A percentile compares a stretch with the other conserved stretches of the same genome.
These are phyloP conservation scores for Tolypocladium paradoxum DNA, from an alignment of 2,329 filamentous ascomycete species.

Conservation along the genomic window DNA sequence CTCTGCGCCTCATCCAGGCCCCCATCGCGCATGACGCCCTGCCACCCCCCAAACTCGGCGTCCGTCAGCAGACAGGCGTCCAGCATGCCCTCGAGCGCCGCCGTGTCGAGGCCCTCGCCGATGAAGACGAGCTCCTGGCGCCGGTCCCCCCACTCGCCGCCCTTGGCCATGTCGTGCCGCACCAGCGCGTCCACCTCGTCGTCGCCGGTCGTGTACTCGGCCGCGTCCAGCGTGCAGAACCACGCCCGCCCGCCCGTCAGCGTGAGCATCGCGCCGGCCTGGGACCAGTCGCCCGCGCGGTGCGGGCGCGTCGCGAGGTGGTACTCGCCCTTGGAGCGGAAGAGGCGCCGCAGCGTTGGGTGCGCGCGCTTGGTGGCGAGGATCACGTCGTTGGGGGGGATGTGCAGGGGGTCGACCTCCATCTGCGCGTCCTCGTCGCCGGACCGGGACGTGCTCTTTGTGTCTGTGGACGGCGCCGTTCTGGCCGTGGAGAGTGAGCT, in stretches of 20 bases:
- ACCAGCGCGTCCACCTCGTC: conserved; percentile 36
- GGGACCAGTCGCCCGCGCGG: conserved; percentile 48
- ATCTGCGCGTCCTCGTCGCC: conserved; percentile 3
- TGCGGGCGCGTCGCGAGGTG: conserved; percentile 48
- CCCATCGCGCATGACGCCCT: conserved; percentile 36
- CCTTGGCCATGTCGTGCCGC: conserved; percentile 36
- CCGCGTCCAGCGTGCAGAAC: conserved; percentile 48
- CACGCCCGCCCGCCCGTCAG: conserved; percentile 43
- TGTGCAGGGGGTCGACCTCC: conserved; percentile 13
- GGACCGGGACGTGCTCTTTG: not conserved
- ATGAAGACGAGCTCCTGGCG: conserved; percentile 67
- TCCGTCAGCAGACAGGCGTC: conserved; percentile 54
- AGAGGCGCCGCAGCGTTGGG: conserved; percentile 40
- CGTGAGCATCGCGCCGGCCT: conserved; percentile 54
- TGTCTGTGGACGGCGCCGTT: conserved; percentile 11
- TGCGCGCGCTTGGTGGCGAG: conserved; percentile 45
- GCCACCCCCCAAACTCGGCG: conserved; percentile 43
- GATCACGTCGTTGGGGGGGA: conserved; percentile 30
- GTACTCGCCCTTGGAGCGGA: conserved; percentile 53
- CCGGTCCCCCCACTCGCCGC: conserved; percentile 57
- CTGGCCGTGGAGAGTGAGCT: conserved; percentile 13
- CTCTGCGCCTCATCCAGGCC: conserved; percentile 25
- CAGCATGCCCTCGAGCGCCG: conserved; percentile 38
- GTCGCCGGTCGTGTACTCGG: conserved; percentile 37
- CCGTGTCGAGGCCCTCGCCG: conserved; percentile 49